These are phyloP conservation scores for Mycena kentingensis DNA, from an alignment of 768 basidiomycete species.

Conservation along the genomic window DNA sequence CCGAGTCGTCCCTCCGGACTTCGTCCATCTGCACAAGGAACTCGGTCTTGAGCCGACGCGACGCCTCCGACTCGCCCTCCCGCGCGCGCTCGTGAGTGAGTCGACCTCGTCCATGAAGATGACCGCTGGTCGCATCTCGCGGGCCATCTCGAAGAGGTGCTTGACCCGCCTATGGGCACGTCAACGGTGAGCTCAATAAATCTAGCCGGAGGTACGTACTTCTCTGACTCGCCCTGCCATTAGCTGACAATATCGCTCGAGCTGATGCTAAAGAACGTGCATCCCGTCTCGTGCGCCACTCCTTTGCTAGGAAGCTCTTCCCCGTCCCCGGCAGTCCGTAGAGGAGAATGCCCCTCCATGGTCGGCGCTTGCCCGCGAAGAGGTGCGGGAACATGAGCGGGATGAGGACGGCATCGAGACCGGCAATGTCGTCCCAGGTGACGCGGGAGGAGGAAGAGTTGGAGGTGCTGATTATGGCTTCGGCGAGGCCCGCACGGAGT, in stretches of 20 bases:
- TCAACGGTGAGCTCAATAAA: neutral
- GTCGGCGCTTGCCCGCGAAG: constrained; percentile 86
- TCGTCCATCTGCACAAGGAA: constrained; percentile 83
- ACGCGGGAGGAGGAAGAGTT: constrained; percentile 82
- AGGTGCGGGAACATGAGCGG: constrained; percentile 85
- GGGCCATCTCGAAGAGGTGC: constrained; percentile 80
- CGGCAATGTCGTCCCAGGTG: constrained; percentile 84
- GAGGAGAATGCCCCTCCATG: constrained; percentile 76
- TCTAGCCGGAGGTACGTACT: constrained; percentile 48
- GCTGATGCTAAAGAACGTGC: constrained; percentile 81
- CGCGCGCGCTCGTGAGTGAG: constrained; percentile 75
- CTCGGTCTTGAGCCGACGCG: constrained; percentile 79
- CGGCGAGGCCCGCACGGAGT: constrained; percentile 67
- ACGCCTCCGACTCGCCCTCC: constrained; percentile 82
- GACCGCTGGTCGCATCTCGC: constrained; percentile 79
- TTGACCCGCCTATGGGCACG: constrained; percentile 60
- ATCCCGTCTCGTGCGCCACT: constrained; percentile 84
- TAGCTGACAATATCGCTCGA: constrained; percentile 81
- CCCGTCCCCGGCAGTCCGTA: constrained; percentile 86
- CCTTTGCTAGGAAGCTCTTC: constrained; percentile 79
- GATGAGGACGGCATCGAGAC: constrained; percentile 77
- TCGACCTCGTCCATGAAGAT: constrained; percentile 88
- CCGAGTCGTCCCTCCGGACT: constrained; percentile 69
- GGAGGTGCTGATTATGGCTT: constrained; percentile 66
- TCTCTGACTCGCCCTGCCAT: constrained; percentile 85